A percentile compares a stretch with the other conserved stretches of the same genome.
Evolutionary conservation across 192 early-diverging fungal species (phyloP).

Genomic region (Chytriomyces confervae): DNA sequence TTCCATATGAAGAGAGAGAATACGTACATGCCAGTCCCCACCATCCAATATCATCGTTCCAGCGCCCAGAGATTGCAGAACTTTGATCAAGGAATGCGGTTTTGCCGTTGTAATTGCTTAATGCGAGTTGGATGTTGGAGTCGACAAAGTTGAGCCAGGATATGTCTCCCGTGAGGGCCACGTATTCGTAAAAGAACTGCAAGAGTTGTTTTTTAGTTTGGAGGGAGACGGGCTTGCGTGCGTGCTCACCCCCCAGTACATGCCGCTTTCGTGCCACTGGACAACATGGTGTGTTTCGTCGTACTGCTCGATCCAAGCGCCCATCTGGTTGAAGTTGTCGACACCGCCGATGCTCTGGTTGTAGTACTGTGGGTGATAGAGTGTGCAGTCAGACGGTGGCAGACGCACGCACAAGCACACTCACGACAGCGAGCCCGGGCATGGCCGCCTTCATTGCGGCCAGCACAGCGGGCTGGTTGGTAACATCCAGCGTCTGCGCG

Average conservation of each 20-base stretch:
- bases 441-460: background rate
- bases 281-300: background rate
- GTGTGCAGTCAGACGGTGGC: background rate
- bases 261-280: background rate
- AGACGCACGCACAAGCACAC: background rate
- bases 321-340: background rate
- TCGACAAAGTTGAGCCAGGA: conserved; percentile 27
- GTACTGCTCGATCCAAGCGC: conserved; percentile 15
- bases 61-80: conserved; percentile 22
- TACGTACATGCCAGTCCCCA: conserved; percentile 41
- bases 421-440: background rate
- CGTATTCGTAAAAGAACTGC: conserved; percentile 25
- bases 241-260: background rate
- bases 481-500: background rate
- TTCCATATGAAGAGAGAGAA: background rate
- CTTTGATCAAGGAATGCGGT: conserved; percentile 28
- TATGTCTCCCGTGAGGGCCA: conserved; percentile 26
- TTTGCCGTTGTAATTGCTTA: conserved; percentile 17
- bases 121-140: conserved; percentile 9
- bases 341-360: background rate
- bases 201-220: background rate
- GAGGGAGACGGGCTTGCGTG: too few species aligned
- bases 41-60: conserved; percentile 56
- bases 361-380: background rate
- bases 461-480: background rate